Evolutionary conservation across 805 yeast species (phyloP).

Genomic region (Yamadazyma sp.): DNA sequence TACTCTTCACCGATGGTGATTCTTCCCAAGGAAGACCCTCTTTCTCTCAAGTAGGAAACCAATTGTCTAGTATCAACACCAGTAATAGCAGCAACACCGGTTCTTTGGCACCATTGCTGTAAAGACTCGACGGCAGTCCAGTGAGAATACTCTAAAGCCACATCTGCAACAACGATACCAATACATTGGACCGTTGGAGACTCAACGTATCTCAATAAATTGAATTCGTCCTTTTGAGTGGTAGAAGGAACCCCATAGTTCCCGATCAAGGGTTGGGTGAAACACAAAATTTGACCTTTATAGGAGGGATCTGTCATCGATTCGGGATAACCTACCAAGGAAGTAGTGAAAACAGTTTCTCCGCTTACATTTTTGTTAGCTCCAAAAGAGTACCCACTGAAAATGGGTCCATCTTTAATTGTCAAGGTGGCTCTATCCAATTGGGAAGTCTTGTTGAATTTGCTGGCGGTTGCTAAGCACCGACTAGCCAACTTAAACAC

Average conservation of each 20-base stretch:
- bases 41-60: slow-evolving; percentile 90
- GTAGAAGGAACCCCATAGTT: slow-evolving; percentile 97
- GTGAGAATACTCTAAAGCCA: slow-evolving; percentile 93
- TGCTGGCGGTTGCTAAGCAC: slow-evolving; percentile 36
- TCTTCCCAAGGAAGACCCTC: slow-evolving; percentile 91
- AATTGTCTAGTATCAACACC: slow-evolving; percentile 97
- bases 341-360: slow-evolving; percentile 97
- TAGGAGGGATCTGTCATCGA: slow-evolving; percentile 99
- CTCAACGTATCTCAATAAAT: slow-evolving; percentile 87
- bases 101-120: slow-evolving; percentile 94
- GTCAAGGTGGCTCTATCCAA: slow-evolving; percentile 86
- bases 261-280: slow-evolving; percentile 96
- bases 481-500: slow-evolving; percentile 12
- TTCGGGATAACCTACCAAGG: slow-evolving; percentile 97
- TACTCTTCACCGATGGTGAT: slow-evolving; percentile 88
- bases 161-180: slow-evolving; percentile 95
- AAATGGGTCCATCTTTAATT: slow-evolving; percentile 89
- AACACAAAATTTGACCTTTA: slow-evolving; percentile 93
- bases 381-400: slow-evolving; percentile 93
- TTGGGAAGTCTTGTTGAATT: slow-evolving; percentile 36
- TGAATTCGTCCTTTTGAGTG: slow-evolving; percentile 75
- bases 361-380: slow-evolving; percentile 91
- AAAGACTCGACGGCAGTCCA: slow-evolving; percentile 99
- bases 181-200: slow-evolving; percentile 88
- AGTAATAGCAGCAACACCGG: slow-evolving; percentile 90